These are phyloP conservation scores for Nakazawaea wyomingensis DNA, from an alignment of 805 yeast genomes.

Conservation along the genomic window DNA sequence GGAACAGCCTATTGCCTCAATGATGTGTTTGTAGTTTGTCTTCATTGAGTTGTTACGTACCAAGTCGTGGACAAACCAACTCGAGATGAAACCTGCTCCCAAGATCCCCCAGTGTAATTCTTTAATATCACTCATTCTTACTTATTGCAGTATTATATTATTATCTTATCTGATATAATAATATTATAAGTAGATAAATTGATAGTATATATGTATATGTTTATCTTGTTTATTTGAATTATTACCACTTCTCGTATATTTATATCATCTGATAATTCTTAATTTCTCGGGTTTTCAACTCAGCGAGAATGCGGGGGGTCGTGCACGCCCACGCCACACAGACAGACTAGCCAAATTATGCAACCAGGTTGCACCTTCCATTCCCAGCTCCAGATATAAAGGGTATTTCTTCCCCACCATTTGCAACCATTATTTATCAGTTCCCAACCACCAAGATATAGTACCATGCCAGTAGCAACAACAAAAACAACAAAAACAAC, in stretches of 20 bases:
- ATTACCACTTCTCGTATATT: too few species aligned
- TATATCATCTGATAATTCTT: too few species aligned
- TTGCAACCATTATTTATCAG: too few species aligned
- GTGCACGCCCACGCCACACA: too few species aligned
- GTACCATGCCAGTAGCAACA: too few species aligned
- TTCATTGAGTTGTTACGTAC: constrained; percentile 21
- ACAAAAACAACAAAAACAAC: too few species aligned
- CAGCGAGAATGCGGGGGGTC: neutral
- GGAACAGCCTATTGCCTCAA: constrained; percentile 37
- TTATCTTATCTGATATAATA: neutral
- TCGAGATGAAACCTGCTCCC: constrained; percentile 46
- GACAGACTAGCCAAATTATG: neutral
- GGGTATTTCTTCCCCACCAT: too few species aligned
- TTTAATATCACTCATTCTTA: neutral
- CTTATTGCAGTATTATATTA: neutral
- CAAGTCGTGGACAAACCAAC: constrained; percentile 36
- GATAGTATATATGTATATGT: neutral
- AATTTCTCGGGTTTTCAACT: neutral
- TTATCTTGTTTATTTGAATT: too few species aligned
- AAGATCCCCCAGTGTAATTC: constrained; percentile 40
- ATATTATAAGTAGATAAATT: neutral
- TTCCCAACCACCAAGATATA: too few species aligned
- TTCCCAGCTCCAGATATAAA: too few species aligned
- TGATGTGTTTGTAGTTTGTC: constrained; percentile 26
- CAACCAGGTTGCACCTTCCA: neutral